Conservation (phyloP, 495 filamentous ascomycete genomes). For the Tuber microsphaerosporum region DNA sequence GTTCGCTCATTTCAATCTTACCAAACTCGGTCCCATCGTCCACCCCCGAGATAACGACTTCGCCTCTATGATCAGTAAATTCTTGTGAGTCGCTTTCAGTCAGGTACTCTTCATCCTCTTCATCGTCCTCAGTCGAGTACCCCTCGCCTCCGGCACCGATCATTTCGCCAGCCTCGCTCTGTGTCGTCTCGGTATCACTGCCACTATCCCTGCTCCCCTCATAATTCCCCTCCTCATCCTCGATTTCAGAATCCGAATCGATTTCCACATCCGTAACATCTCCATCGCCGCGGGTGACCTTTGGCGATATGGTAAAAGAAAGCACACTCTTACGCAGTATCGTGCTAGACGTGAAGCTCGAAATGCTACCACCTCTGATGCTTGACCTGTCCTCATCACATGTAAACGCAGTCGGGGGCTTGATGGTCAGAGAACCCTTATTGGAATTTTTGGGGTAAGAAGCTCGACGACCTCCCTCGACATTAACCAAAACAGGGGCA, state of each 20-base stretch:
- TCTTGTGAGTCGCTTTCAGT: conserved; percentile 4
- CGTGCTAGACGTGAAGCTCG: conserved; percentile 5
- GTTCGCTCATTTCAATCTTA: conserved; percentile 24
- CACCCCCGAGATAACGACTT: conserved; percentile 33
- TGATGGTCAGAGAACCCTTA: conserved; percentile 5
- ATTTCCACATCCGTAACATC: conserved; percentile 34
- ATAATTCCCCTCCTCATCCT: conserved; percentile 8
- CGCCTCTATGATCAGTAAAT: conserved; percentile 11
- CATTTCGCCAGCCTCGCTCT: conserved; percentile 33
- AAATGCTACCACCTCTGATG: conserved; percentile 2
- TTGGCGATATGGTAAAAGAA: conserved; percentile 22
- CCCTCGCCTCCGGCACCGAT: conserved; percentile 29
- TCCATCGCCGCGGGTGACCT: conserved; percentile 10
- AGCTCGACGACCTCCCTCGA: neutral
- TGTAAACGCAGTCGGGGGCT: conserved; percentile 8
- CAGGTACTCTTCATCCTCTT: conserved; percentile 18
- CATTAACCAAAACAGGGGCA: conserved; percentile 12
- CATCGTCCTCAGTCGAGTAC: conserved; percentile 28
- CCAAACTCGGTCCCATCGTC: conserved; percentile 26
- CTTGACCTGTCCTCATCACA: neutral
- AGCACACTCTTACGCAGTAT: conserved; percentile 19
- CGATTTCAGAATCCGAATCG: conserved; percentile 24
- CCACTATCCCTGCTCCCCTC: neutral
- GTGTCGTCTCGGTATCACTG: conserved; percentile 16
- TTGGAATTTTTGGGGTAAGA: conserved; percentile 6